These are phyloP conservation scores for Leccinum fallax DNA, from an alignment of 1,284 basidiomycete species.

Conservation along the genomic window DNA sequence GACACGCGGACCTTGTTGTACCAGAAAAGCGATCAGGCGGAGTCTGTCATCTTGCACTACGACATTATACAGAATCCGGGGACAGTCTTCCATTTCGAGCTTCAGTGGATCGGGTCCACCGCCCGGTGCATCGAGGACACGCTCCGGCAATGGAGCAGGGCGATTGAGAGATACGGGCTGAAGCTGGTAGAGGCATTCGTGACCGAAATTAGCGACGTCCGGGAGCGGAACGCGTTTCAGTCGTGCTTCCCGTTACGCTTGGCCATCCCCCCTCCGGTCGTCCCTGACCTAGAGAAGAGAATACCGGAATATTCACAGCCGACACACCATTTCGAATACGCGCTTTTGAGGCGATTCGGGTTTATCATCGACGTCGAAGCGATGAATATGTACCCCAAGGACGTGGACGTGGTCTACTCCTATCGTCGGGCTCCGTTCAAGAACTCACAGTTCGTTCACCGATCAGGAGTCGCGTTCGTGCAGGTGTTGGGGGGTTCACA, in stretches of 20 bases:
- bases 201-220: slow-evolving; percentile 82
- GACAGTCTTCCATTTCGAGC: slow-evolving; percentile 93
- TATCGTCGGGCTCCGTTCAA: slow-evolving; percentile 80
- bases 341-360: slow-evolving; percentile 72
- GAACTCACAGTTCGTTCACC: slow-evolving; percentile 89
- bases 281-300: slow-evolving; percentile 68
- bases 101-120: slow-evolving; percentile 97
- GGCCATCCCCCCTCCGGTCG: slow-evolving; percentile 70
- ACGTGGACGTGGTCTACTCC: slow-evolving; percentile 85
- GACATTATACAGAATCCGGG: slow-evolving; percentile 91
- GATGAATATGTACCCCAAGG: slow-evolving; percentile 70
- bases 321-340: slow-evolving; percentile 79
- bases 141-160: slow-evolving; percentile 81
- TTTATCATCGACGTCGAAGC: slow-evolving; percentile 91
- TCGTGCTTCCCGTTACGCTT: slow-evolving; percentile 82
- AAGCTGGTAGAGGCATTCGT: slow-evolving; percentile 93
- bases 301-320: slow-evolving; percentile 67
- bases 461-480: slow-evolving; percentile 83
- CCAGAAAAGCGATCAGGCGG: slow-evolving; percentile 84
- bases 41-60: slow-evolving; percentile 85
- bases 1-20: slow-evolving; percentile 8
- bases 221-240: slow-evolving; percentile 84
- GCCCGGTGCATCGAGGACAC: slow-evolving; percentile 95
- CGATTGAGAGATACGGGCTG: slow-evolving; percentile 89
- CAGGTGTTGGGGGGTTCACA: slow-evolving; percentile 79